A percentile compares a stretch with the other conserved stretches of the same genome.
These are phyloP conservation scores for Corylus heterophylla DNA, from an alignment of 306 rosid genomes.

Conservation along the genomic window DNA sequence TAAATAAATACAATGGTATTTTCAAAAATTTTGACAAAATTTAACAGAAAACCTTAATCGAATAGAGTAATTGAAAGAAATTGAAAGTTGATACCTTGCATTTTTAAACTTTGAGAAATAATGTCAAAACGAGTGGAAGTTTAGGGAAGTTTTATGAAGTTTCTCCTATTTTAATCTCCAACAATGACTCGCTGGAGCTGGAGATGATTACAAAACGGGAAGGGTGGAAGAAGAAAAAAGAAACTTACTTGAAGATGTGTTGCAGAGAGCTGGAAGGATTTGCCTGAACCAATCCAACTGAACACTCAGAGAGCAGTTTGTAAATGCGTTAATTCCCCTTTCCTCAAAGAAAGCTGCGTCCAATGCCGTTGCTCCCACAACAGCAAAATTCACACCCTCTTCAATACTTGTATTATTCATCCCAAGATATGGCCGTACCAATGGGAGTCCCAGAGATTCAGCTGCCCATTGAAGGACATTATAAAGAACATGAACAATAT, in stretches of 20 bases:
- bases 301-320: slow-evolving; percentile 39
- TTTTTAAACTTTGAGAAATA: too few species aligned
- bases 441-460: slow-evolving; percentile 47
- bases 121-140: too few species aligned
- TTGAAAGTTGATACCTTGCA: too few species aligned
- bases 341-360: slow-evolving; percentile 31
- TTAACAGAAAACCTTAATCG: too few species aligned
- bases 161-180: too few species aligned
- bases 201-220: too few species aligned
- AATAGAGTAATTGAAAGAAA: too few species aligned
- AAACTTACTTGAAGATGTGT: slow-evolving; percentile 36
- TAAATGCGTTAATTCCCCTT: slow-evolving; percentile 7
- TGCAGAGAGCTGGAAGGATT: slow-evolving; percentile 32
- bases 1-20: too few species aligned
- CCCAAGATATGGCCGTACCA: slow-evolving; percentile 42
- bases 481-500: neutral
- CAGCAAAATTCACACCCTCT: slow-evolving; percentile 57
- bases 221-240: neutral
- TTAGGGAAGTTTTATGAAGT: too few species aligned
- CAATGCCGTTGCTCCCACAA: slow-evolving; percentile 60
- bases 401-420: slow-evolving; percentile 12
- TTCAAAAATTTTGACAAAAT: too few species aligned
- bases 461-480: slow-evolving; percentile 30
- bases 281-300: slow-evolving; percentile 59
- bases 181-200: too few species aligned